Evolutionary conservation across 2,329 filamentous ascomycete species (phyloP), one percentile per base, ranked within the genome.

Genomic region (Fusarium tricinctum): DNA sequence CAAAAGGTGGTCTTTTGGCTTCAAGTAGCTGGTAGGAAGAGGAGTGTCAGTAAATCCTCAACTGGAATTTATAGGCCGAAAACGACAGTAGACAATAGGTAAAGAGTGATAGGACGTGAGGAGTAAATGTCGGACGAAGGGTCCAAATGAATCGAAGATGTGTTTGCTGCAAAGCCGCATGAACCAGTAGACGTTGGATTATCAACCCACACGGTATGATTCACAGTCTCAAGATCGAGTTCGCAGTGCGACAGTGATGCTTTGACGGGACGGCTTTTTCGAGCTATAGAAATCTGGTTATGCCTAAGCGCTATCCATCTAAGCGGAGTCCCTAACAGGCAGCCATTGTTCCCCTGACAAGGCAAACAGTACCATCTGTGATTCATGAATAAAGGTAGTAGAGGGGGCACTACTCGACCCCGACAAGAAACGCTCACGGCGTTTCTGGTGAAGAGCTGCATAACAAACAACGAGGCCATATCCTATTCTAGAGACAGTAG

Each of bases 1-100:
- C 42, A 69, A 45, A 14, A 67, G 48, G 46, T 50, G 57, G 20
- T 65, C 61, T 26, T 46, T 63, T 46, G 46, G 52, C 40, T 55
- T 69, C 42, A 62, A 50, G 39, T 63, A 63, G 49, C 66, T 69
- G 40, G 20, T 28, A 38, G 26, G 15, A 47, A 43, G 19, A 50
- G 23, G 39, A 35, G 8, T 32, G 60, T 68, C 49, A 69, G 62
- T 60, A 20, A 32, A 35, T 32, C 28, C 46, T 20, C 15, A 26
- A 22, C 23, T 33, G 23, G 30, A 38, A 38, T 63, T 58, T 69
- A 59, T 69, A 58, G 38, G 38, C 46, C 14, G 35, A 26, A 23
- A 35, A 26, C 38, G 42, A 48, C 17, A 51, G 42, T 15, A 30
- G 42, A 46, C 40, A 54, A 14, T 10, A 33, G 30, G 42, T 10